A percentile compares a stretch with the other conserved stretches of the same genome.
phyloP scores from a whole-genome alignment of 1,284 basidiomycete species.

The Ustilago vetiveriae region DNA sequence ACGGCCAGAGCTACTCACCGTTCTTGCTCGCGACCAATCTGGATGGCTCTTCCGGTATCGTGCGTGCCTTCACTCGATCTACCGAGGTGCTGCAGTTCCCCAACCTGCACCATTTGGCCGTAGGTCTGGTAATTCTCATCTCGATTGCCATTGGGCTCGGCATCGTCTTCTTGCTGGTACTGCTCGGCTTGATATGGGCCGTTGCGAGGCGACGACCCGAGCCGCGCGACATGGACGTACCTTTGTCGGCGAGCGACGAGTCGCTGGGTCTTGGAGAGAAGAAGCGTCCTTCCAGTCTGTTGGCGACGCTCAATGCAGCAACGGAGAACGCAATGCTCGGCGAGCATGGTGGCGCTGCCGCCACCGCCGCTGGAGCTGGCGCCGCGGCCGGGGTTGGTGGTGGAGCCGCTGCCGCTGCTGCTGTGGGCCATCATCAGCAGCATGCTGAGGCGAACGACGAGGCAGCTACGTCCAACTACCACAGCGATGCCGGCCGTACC shows the following conservation, averaged over 20 bases:
- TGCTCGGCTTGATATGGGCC: constrained; percentile 88
- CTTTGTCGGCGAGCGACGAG: constrained; percentile 50
- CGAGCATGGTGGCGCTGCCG: constrained; percentile 73
- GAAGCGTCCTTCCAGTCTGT: constrained; percentile 54
- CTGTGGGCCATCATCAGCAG: constrained; percentile 39
- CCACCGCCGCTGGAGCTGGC: constrained; percentile 71
- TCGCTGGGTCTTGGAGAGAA: constrained; percentile 51
- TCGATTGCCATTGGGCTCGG: constrained; percentile 96
- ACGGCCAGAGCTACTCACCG: constrained; percentile 83
- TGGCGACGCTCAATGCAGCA: constrained; percentile 68
- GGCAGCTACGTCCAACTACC: constrained; percentile 67
- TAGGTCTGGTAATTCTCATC: constrained; percentile 92
- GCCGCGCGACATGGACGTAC: constrained; percentile 40
- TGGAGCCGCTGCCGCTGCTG: constrained; percentile 30
- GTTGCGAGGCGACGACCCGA: constrained; percentile 75
- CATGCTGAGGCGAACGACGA: constrained; percentile 50
- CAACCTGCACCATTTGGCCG: constrained; percentile 72
- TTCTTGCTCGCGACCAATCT: constrained; percentile 79
- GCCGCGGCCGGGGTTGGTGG: constrained; percentile 17
- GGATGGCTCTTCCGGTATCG: constrained; percentile 77
- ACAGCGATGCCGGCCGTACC: constrained; percentile 46
- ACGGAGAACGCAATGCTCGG: constrained; percentile 87
- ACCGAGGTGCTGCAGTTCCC: constrained; percentile 67
- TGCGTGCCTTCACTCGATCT: constrained; percentile 79
- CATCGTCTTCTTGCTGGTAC: constrained; percentile 87